phyloP scores from a whole-genome alignment of 2,329 filamentous ascomycete species.

The Penicillium sp. region DNA sequence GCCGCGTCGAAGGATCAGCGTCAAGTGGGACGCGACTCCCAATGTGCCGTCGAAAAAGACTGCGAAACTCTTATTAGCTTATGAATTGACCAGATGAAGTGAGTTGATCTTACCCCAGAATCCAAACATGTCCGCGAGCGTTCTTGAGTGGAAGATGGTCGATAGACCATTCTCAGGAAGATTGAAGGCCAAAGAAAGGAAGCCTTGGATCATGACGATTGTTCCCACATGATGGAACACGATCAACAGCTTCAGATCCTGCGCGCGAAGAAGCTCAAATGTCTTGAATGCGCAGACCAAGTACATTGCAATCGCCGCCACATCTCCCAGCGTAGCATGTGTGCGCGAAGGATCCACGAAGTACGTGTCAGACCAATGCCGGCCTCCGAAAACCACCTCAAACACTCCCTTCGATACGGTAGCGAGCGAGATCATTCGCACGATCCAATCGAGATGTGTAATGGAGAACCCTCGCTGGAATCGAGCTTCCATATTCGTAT shows the following conservation, averaged over 20 bases:
- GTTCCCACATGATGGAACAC: background rate
- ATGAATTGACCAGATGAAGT: background rate
- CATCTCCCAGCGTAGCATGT: background rate
- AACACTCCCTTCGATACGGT: background rate
- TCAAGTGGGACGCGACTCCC: background rate
- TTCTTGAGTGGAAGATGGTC: background rate
- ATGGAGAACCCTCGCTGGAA: background rate
- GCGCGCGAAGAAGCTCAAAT: background rate
- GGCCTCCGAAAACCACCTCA: background rate
- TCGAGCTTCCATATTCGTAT: background rate
- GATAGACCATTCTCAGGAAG: background rate
- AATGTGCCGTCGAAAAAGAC: background rate
- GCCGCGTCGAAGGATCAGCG: background rate
- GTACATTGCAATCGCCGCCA: background rate
- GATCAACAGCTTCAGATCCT: background rate
- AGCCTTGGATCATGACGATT: background rate
- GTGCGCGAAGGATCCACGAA: background rate
- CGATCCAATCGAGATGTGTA: background rate
- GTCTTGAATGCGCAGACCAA: background rate
- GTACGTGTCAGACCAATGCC: background rate
- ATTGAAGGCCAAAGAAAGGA: background rate
- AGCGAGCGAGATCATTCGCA: background rate
- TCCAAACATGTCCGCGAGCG: background rate
- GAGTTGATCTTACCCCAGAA: background rate
- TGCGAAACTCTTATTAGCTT: background rate